Base-by-base conservation (phyloP, 2,329 filamentous ascomycete species). In the Metarhizium guizhouense region DNA sequence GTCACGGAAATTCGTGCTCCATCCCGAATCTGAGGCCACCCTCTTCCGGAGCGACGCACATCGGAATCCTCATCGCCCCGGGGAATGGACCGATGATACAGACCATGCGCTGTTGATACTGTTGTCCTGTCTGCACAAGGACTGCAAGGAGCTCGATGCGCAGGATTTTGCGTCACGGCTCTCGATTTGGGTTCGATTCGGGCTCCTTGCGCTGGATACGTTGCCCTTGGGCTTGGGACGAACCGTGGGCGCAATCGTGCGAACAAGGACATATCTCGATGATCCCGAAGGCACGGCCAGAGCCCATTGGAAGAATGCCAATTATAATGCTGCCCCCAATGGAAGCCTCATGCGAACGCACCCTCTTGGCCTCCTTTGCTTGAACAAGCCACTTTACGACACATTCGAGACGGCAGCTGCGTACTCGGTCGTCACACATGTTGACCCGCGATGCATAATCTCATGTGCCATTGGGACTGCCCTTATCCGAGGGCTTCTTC, bases 31-130 rank as follows among this genome's bases (percentile, higher is more conserved):
- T 2, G 56, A 66, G 8, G 67, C 68, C 0, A 79, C 76, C 1
- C 69, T 71, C 0, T 73, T 74, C 57, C 65, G 70, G 18, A 64
- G 68, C n/a, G 77, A 79, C 59, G 60, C 64, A 5, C 77, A 80
- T 59, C 69, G 76, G 51, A 68, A 70, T 53, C 72, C 72, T 32
- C 72, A 76, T 40, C 61, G 64, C 3, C 61, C 68, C 0, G 70
- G 73, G 29, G 71, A 74, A 45, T 81, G 77, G 78, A 82, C 78
- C 0, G 78, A 82, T 57, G 78, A 81, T 62, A 81, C 78, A 0
- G 78, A 81, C 58, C 77, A 81, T 63, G 73, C 77, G 3, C 67
- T 79, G 20, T 64, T 80, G 1, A 73, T 75, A 54, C 61, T 81
- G 2, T 69, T 81, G 2, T 76, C 73, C 5, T 81, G 71, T 40